Conservation (phyloP, 805 yeast species). For the Wickerhamiella kurtzmanii region DNA sequence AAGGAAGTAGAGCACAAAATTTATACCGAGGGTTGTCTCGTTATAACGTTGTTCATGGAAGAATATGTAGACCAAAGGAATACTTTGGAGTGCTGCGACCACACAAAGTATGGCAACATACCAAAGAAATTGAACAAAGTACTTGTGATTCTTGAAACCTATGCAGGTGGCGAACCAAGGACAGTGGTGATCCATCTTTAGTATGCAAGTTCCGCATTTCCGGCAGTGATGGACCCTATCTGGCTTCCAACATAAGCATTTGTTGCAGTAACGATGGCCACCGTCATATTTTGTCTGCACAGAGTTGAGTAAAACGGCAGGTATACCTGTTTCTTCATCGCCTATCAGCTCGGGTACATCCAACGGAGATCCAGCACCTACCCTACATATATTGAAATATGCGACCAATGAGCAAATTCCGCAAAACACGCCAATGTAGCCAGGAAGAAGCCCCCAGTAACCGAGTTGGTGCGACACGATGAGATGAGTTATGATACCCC, state of each 20-base stretch:
- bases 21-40: conserved; percentile 38
- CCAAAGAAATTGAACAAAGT: conserved; percentile 58
- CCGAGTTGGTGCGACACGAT: conserved; percentile 12
- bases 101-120: conserved; percentile 32
- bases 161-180: conserved; percentile 91
- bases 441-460: conserved; percentile 8
- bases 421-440: conserved; percentile 13
- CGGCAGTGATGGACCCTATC: conserved; percentile 34
- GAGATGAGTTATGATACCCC: conserved; percentile 23
- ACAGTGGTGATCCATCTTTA: conserved; percentile 52
- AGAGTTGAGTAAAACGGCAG: conserved; percentile 18
- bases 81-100: conserved; percentile 3
- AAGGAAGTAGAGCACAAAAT: conserved; percentile 47
- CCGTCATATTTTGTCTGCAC: conserved; percentile 32
- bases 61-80: conserved; percentile 13
- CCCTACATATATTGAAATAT: conserved; percentile 20
- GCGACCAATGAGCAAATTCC: conserved; percentile 18
- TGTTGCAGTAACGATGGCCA: conserved; percentile 28
- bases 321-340: conserved; percentile 22
- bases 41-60: conserved; percentile 15
- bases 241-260: conserved; percentile 32
- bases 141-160: conserved; percentile 70
- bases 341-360: conserved; percentile 16
- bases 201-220: conserved; percentile 27
- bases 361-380: conserved; percentile 27